Evolutionary conservation across 495 filamentous ascomycete species (phyloP).

Genomic region (Xylaria nigripes): DNA sequence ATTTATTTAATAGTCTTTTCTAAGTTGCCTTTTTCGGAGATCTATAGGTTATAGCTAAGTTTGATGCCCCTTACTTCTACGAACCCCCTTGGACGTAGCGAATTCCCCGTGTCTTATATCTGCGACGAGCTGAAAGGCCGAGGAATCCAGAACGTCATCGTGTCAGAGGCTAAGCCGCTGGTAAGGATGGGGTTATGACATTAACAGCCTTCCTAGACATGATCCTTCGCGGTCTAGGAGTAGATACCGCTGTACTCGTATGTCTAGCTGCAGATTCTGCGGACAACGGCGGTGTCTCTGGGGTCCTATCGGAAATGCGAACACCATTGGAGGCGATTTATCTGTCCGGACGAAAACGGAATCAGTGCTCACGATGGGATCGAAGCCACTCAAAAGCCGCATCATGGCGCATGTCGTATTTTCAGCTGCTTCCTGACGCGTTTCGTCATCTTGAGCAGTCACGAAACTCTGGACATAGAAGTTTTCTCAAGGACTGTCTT

Average conservation of each 20-base stretch:
- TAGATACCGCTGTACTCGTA: no score
- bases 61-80: no score
- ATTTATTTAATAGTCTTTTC: no score
- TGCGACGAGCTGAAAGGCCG: not conserved
- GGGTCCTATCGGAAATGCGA: not conserved
- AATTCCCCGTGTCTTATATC: not conserved
- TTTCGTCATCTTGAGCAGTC: not conserved
- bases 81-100: no score
- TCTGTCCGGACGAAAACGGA: no score
- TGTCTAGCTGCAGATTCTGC: not conserved
- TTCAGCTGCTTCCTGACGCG: not conserved
- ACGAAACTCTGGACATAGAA: not conserved
- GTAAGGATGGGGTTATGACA: not conserved
- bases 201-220: not conserved
- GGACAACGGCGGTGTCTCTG: not conserved
- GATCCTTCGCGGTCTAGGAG: no score
- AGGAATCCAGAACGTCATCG: not conserved
- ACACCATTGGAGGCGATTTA: no score
- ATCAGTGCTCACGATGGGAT: not conserved
- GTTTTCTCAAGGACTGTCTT: no score
- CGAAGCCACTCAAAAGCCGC: not conserved
- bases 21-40: no score
- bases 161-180: not conserved
- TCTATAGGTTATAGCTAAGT: no score
- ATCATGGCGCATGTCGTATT: not conserved